Percentiles rank a stretch among this genome's conserved stretches.
Conservation (phyloP, 2,329 filamentous ascomycete genomes). For the Penicillium glabrum region DNA sequence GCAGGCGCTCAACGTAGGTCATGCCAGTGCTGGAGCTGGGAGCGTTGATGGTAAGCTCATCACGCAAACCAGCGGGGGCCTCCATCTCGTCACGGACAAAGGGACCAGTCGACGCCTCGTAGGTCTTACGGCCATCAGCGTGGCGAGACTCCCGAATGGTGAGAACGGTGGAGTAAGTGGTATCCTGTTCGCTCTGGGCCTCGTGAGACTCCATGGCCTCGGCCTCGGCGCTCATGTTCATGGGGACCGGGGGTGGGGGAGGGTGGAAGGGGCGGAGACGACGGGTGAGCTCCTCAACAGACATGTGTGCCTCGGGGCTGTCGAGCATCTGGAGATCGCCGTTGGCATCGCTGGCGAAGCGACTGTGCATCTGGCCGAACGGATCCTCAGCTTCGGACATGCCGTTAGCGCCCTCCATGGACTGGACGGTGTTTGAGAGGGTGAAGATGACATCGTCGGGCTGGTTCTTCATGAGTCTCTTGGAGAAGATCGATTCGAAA, state of each 20-base stretch:
- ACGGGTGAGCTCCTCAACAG: conserved; percentile 67
- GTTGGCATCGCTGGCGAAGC: conserved; percentile 29
- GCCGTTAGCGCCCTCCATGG: conserved; percentile 41
- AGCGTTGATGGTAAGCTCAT: conserved; percentile 55
- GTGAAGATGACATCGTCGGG: conserved; percentile 65
- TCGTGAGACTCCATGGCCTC: conserved; percentile 37
- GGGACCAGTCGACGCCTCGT: conserved; percentile 52
- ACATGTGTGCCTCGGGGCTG: conserved; percentile 63
- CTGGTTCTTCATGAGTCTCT: conserved; percentile 46
- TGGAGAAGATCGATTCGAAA: conserved; percentile 80
- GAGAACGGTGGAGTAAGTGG: conserved; percentile 50
- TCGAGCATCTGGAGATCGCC: conserved; percentile 46
- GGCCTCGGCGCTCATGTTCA: conserved; percentile 34
- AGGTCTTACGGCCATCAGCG: conserved; percentile 51
- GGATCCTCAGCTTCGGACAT: conserved; percentile 36
- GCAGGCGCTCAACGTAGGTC: conserved; percentile 69
- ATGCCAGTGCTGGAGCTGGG: conserved; percentile 41
- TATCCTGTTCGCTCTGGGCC: conserved; percentile 35
- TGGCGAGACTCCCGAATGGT: conserved; percentile 55
- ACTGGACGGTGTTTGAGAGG: conserved; percentile 51
- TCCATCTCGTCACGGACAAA: conserved; percentile 46
- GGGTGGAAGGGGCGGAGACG: conserved; percentile 78
- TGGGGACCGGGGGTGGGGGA: conserved; percentile 73
- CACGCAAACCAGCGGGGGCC: conserved; percentile 30
- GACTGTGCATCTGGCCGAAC: conserved; percentile 31